Conservation (phyloP, 345 rosid genomes). For the Eutrema yunnanense region DNA sequence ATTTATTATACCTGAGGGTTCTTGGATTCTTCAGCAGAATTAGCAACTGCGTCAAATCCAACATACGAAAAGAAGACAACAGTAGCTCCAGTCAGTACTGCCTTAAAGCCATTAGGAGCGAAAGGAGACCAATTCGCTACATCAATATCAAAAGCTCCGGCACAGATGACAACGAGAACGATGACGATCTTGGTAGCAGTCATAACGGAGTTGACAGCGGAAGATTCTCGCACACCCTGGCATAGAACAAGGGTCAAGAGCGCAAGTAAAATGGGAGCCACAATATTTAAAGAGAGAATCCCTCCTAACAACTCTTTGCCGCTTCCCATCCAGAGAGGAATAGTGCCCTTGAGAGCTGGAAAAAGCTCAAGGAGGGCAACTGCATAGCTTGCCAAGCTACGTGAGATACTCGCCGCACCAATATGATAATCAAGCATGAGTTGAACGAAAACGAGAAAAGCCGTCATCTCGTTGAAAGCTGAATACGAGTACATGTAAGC, state of each 20-base stretch:
- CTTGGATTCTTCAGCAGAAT: slow-evolving; percentile 93
- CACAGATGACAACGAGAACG: slow-evolving; percentile 70
- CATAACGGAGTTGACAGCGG: slow-evolving; percentile 68
- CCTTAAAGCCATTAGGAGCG: slow-evolving; percentile 76
- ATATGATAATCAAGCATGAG: slow-evolving; percentile 94
- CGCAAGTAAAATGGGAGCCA: slow-evolving; percentile 70
- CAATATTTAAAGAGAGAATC: slow-evolving; percentile 62
- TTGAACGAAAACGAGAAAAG: slow-evolving; percentile 88
- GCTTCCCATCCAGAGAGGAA: slow-evolving; percentile 84
- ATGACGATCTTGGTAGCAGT: slow-evolving; percentile 74
- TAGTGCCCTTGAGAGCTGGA: slow-evolving; percentile 49
- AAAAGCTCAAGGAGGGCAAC: slow-evolving; percentile 65
- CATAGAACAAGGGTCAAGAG: slow-evolving; percentile 70
- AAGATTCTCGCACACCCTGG: slow-evolving; percentile 81
- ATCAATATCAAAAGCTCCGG: slow-evolving; percentile 83
- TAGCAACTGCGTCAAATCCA: slow-evolving; percentile 98
- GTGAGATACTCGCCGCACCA: slow-evolving; percentile 94
- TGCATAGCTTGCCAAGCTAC: slow-evolving; percentile 84
- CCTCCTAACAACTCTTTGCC: slow-evolving; percentile 85
- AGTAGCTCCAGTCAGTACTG: slow-evolving; percentile 81
- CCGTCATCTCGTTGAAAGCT: slow-evolving; percentile 89
- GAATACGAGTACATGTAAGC: slow-evolving; percentile 79
- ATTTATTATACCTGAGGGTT: slow-evolving; percentile 47
- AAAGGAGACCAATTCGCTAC: slow-evolving; percentile 89
- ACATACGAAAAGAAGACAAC: slow-evolving; percentile 95